These are phyloP conservation scores for Ilex asprella DNA, from an alignment of 257 asterid genomes.

Conservation along the genomic window DNA sequence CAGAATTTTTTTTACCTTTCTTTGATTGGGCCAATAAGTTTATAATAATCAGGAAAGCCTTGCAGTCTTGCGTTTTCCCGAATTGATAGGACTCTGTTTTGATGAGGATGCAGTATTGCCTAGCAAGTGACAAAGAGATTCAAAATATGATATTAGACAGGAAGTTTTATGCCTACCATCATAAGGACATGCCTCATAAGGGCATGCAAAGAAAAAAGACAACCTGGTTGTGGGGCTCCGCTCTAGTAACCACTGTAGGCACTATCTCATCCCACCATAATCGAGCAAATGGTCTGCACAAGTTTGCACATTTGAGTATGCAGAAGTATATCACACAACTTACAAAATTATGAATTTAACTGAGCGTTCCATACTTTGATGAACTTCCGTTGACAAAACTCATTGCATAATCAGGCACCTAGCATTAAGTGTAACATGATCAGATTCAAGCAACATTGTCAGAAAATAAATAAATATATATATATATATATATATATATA, in stretches of 20 bases:
- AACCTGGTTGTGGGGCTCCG: constrained; percentile 92
- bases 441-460: not conserved
- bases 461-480: too few relatives aligned
- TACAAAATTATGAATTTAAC: too few relatives aligned
- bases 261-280: constrained; percentile 93
- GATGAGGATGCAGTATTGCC: constrained; percentile 62
- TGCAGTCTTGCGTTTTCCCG: constrained; percentile 92
- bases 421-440: not conserved
- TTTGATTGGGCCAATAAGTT: constrained; percentile 62
- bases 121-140: constrained; percentile 8
- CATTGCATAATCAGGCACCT: constrained; percentile 93
- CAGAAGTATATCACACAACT: not conserved
- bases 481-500: too few relatives aligned
- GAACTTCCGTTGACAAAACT: constrained; percentile 51
- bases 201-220: not conserved
- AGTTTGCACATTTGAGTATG: not conserved
- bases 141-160: too few relatives aligned
- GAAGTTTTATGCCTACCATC: too few relatives aligned
- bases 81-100: constrained; percentile 70
- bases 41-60: constrained; percentile 84
- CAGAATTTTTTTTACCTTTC: constrained; percentile 41
- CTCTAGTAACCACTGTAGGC: constrained; percentile 82
- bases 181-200: too few relatives aligned
- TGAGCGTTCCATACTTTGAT: constrained; percentile 38
- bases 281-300: constrained; percentile 80